Percentiles rank a stretch among this genome's conserved stretches.
Evolutionary conservation across 176 grass and related monocot genomes (phyloP).

Genomic region (Zea luxurians): DNA sequence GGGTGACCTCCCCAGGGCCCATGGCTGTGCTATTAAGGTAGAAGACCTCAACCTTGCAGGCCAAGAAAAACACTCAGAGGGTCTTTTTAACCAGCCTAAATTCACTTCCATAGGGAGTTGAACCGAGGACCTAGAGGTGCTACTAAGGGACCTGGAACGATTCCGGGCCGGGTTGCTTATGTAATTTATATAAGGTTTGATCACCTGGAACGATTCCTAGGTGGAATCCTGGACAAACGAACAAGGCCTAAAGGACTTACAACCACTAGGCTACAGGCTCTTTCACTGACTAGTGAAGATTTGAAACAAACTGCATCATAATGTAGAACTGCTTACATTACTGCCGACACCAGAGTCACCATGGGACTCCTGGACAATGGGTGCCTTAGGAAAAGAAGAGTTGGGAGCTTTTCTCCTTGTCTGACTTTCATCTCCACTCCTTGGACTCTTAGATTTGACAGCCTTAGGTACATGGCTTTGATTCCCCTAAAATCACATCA

Average conservation of each 20-base stretch:
- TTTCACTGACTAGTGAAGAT: background rate
- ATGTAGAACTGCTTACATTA: conserved; percentile 33
- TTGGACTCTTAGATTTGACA: conserved; percentile 46
- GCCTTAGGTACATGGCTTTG: conserved; percentile 45
- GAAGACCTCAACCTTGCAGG: no score
- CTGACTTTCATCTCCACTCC: conserved; percentile 44
- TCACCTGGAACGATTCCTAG: no score
- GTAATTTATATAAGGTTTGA: no score
- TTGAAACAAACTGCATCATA: conserved; percentile 9
- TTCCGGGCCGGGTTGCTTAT: no score
- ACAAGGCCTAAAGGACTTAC: background rate
- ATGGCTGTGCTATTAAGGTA: no score
- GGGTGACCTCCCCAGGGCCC: no score
- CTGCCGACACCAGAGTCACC: conserved; percentile 16
- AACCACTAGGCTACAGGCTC: background rate
- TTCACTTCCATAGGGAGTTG: background rate
- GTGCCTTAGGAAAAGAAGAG: conserved; percentile 41
- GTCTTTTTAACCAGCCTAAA: no score
- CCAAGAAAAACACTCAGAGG: no score
- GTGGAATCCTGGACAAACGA: no score
- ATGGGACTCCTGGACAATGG: conserved; percentile 15
- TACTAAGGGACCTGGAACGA: background rate
- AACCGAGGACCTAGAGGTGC: background rate
- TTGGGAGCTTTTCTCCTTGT: conserved; percentile 32
- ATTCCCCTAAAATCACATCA: conserved; percentile 34